Evolutionary conservation across 768 basidiomycete genomes (phyloP), one percentile per base, ranked within the genome.

Genomic region (Termitomyces sp.): DNA sequence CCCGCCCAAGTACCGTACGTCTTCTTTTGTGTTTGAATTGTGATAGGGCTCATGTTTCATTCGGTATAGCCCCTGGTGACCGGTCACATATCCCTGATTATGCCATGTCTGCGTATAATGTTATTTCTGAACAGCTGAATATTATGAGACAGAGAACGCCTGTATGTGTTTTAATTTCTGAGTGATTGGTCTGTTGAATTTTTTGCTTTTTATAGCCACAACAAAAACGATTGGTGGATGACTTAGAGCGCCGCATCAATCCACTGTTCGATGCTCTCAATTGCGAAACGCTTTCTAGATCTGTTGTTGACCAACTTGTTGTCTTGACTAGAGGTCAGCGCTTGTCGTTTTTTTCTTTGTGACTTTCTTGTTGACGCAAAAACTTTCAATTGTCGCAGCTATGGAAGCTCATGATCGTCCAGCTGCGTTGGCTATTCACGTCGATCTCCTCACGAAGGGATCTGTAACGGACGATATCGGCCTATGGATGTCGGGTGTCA

Each of bases 251-350:
- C 20, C 81, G 95, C 32, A 77, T 96, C 63, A 94, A 87, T 66
- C 81, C 86, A 0, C 71, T 98, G 46, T 97, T 95, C 65, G 95
- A 97, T 67, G 87, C 86, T n/a, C 72, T 98, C 63, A 97, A 98
- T 70, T 94, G 92, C 66, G 80, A 93, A 64, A 89, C 90, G 7
- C 68, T 97, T 20, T 87, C 91, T 14, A 75, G 76, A 58, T 69
- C 80, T 12, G 85, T 92, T 24, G 79, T 89, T 14, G 88, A 89
- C 43, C 84, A 90, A 62, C 73, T 97, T 31, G 66, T 84, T 22
- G 82, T 85, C 42, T 76, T 98, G 44, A 79, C 84, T 4, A 78
- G 82, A 76, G 94, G 94, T 94, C 60, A 43, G 78, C 65, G 1
- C n/a, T n/a, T n/a, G 5, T 20, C 4, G 44, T 47, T 27, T 32